Evolutionary conservation across 202 grass and related monocot genomes (phyloP).

Genomic region (Carex arenaria): DNA sequence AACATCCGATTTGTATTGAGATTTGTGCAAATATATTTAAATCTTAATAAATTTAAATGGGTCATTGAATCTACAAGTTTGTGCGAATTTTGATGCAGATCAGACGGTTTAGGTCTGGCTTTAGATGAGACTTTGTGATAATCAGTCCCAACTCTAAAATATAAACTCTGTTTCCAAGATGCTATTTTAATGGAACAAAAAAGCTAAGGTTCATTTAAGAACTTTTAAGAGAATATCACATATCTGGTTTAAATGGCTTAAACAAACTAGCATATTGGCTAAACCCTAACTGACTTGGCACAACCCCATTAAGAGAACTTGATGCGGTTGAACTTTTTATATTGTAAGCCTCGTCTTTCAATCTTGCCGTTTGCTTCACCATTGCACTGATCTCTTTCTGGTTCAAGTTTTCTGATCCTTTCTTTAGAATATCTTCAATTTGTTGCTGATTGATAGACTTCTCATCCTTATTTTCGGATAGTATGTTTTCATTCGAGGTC

Average conservation of each 20-base stretch:
- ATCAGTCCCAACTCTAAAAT: neutral
- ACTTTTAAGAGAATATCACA: neutral
- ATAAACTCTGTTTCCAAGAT: neutral
- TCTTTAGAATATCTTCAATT: neutral
- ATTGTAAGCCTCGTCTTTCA: neutral
- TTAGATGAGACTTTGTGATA: too few relatives aligned
- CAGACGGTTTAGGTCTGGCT: too few relatives aligned
- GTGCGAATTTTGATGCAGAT: too few relatives aligned
- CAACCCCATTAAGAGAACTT: slow-evolving; percentile 1
- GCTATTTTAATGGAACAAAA: neutral
- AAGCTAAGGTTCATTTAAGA: neutral
- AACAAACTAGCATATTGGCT: neutral
- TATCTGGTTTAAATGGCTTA: slow-evolving; percentile 14
- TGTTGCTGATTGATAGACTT: neutral
- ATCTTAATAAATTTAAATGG: too few relatives aligned
- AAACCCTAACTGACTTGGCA: slow-evolving; percentile 1
- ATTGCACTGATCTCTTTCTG: neutral
- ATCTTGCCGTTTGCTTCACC: neutral
- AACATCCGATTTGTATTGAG: too few relatives aligned
- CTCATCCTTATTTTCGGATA: neutral
- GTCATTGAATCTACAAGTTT: too few relatives aligned
- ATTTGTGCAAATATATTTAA: too few relatives aligned
- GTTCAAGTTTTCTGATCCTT: neutral
- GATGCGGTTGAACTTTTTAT: neutral
- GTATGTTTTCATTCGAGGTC: neutral